phyloP scores from a whole-genome alignment of 495 filamentous ascomycete genomes.

The Hypoxylon lienhwacheense region DNA sequence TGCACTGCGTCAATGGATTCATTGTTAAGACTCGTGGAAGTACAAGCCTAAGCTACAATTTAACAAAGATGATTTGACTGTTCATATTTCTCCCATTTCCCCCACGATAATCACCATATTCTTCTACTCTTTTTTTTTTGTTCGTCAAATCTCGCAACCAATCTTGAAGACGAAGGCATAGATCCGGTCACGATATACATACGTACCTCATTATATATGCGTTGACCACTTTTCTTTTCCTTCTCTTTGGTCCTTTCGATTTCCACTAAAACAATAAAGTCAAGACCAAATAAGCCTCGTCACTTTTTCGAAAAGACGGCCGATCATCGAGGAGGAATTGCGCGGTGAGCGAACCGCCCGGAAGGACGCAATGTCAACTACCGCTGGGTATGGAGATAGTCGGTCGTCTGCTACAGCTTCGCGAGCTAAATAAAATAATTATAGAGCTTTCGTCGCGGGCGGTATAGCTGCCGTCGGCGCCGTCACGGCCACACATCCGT shows the following conservation, averaged over 20 bases:
- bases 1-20: constrained; percentile 7
- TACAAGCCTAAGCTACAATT: neutral
- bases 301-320: neutral
- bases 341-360: constrained; percentile 16
- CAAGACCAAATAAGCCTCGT: neutral
- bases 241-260: neutral
- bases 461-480: constrained; percentile 96
- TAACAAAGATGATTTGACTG: neutral
- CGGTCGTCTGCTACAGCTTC: neutral
- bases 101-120: neutral
- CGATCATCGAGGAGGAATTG: constrained; percentile 2
- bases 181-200: too few relatives aligned
- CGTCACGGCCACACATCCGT: constrained; percentile 96
- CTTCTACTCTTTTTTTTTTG: neutral
- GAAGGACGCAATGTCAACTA: constrained; percentile 49
- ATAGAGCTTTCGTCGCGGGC: constrained; percentile 81
- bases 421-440: constrained; percentile 21
- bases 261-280: neutral
- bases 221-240: neutral
- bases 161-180: too few relatives aligned
- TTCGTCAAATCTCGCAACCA: neutral
- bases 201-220: too few relatives aligned
- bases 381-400: constrained; percentile 43
- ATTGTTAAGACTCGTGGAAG: constrained; percentile 2
- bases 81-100: neutral